Evolutionary conservation across 495 filamentous ascomycete species (phyloP).

Genomic region (Neurospora sp.): DNA sequence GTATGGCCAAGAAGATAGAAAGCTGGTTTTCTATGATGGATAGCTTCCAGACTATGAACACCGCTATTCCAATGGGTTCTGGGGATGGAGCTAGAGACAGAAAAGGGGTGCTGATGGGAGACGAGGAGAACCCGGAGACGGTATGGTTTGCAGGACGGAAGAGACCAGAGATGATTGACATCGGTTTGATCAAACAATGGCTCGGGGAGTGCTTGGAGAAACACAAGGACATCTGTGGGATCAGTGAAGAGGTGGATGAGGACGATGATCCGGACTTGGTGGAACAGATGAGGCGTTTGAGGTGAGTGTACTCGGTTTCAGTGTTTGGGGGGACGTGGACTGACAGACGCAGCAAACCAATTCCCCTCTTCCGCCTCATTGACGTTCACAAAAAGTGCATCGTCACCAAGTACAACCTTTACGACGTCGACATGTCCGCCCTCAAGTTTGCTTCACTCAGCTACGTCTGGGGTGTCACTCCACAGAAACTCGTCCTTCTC

Average conservation of each 20-base stretch:
- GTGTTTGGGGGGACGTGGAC: neutral
- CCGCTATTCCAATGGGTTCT: neutral
- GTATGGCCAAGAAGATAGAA: neutral
- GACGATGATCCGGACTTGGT: neutral
- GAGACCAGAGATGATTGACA: neutral
- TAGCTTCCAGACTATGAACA: neutral
- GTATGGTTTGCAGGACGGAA: neutral
- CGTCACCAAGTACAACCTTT: neutral
- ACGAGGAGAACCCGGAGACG: neutral
- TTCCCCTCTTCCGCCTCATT: neutral
- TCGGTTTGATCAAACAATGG: neutral
- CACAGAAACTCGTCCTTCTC: neutral
- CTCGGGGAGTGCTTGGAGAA: neutral
- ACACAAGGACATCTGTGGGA: neutral
- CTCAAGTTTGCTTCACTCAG: neutral
- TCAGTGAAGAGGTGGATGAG: neutral
- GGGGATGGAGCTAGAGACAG: neutral
- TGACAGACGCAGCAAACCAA: neutral
- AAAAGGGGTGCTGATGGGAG: neutral
- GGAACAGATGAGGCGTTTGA: neutral
- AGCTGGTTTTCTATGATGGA: neutral
- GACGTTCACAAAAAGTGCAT: neutral
- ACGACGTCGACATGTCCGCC: neutral
- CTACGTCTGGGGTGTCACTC: conserved; percentile 3
- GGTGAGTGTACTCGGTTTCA: neutral